These are phyloP conservation scores for Fusarium proliferatum DNA, from an alignment of 2,329 filamentous ascomycete genomes.

Conservation along the genomic window DNA sequence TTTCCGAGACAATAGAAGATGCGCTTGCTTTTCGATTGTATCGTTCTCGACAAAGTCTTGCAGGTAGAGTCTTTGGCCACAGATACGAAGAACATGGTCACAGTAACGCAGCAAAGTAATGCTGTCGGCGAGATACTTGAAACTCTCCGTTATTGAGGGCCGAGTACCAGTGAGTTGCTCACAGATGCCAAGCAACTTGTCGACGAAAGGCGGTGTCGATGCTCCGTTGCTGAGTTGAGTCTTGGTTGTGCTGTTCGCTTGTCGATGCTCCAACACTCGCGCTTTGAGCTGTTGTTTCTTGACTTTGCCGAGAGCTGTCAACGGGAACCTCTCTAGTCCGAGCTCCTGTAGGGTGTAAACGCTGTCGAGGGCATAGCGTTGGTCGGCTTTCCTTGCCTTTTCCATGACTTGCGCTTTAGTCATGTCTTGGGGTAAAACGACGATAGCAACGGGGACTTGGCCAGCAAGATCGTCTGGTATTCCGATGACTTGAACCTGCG, in stretches of 20 bases:
- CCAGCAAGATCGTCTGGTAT: constrained; percentile 58
- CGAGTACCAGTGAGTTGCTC: constrained; percentile 46
- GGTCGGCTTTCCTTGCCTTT: constrained; percentile 48
- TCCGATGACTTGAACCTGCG: constrained; percentile 55
- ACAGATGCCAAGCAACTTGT: constrained; percentile 44
- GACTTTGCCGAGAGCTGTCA: constrained; percentile 58
- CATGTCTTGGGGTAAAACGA: constrained; percentile 47
- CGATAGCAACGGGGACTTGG: constrained; percentile 60
- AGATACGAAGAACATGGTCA: constrained; percentile 44
- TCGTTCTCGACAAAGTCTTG: constrained; percentile 50
- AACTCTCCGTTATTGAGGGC: constrained; percentile 41
- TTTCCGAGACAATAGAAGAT: constrained; percentile 40
- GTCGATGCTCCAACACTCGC: constrained; percentile 33
- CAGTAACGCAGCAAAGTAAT: constrained; percentile 54
- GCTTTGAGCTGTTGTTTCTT: constrained; percentile 53
- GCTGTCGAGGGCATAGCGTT: constrained; percentile 53
- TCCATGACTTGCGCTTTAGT: constrained; percentile 49
- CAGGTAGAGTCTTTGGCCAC: constrained; percentile 48
- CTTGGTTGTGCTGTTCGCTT: neutral
- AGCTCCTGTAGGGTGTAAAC: constrained; percentile 57
- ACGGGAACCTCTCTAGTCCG: constrained; percentile 51
- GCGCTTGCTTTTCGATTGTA: constrained; percentile 49
- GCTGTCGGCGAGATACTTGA: constrained; percentile 50
- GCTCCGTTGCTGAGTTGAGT: neutral
- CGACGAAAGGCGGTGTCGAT: constrained; percentile 21